Evolutionary conservation across 192 early-diverging fungal species (phyloP).

Genomic region (Backusella liffmaniae): DNA sequence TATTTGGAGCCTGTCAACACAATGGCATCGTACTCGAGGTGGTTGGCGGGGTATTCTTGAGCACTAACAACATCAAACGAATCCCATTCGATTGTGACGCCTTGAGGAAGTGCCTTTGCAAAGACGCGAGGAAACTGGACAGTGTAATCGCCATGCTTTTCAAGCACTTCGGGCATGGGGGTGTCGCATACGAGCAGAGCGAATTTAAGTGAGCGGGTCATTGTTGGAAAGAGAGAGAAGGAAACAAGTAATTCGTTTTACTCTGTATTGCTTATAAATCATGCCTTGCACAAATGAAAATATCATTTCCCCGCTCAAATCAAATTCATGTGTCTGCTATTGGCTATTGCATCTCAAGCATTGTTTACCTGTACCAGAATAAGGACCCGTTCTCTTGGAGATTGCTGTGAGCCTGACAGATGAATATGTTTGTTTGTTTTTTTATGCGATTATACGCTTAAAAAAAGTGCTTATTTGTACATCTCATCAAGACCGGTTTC

Average conservation of each 20-base stretch:
- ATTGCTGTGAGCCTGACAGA: no score
- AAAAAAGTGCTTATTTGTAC: no score
- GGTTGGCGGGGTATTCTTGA: slow-evolving; percentile 31
- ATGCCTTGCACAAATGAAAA: no score
- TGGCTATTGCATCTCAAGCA: no score
- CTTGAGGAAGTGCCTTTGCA: slow-evolving; percentile 20
- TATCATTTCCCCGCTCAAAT: no score
- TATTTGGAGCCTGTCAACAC: slow-evolving; percentile 57
- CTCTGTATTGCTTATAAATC: no score
- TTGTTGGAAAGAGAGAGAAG: neutral
- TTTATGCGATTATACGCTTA: no score
- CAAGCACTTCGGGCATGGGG: slow-evolving; percentile 42
- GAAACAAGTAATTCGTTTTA: neutral
- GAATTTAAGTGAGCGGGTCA: slow-evolving; percentile 10
- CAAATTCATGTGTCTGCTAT: no score
- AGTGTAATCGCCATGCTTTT: slow-evolving; percentile 48
- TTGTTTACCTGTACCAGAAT: no score
- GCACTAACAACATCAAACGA: slow-evolving; percentile 45
- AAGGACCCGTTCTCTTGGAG: no score
- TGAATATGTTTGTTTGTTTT: no score
- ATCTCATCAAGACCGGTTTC: no score
- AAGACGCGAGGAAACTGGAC: slow-evolving; percentile 37
- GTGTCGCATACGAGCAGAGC: slow-evolving; percentile 53
- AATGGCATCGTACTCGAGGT: slow-evolving; percentile 44
- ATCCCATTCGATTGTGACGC: slow-evolving; percentile 23